These are phyloP conservation scores for Hymenoscyphus infarciens DNA, from an alignment of 2,329 filamentous ascomycete species.

Conservation along the genomic window DNA sequence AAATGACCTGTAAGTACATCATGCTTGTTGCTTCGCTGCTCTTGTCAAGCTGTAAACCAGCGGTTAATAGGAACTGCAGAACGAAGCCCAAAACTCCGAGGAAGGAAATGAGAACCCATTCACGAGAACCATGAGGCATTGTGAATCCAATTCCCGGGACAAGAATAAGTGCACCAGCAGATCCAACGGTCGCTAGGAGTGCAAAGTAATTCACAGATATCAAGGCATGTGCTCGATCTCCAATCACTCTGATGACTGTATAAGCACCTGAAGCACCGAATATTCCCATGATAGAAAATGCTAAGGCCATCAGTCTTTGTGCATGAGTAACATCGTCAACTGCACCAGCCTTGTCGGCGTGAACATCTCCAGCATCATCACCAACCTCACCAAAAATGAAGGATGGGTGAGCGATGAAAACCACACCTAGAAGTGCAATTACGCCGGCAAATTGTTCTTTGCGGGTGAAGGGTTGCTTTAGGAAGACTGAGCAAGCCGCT, in stretches of 20 bases:
- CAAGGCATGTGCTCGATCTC: constrained; percentile 75
- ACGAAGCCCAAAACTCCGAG: constrained; percentile 73
- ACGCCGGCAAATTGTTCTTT: constrained; percentile 73
- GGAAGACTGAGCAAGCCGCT: constrained; percentile 71
- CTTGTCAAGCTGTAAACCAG: constrained; percentile 54
- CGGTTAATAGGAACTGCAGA: constrained; percentile 83
- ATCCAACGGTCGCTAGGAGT: constrained; percentile 64
- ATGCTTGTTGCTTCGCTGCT: constrained; percentile 50
- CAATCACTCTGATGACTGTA: constrained; percentile 74
- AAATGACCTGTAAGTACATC: constrained; percentile 68
- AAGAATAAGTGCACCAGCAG: constrained; percentile 45
- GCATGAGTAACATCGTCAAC: constrained; percentile 24
- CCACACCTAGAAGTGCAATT: constrained; percentile 72
- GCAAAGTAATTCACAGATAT: constrained; percentile 85
- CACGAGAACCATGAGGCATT: constrained; percentile 39
- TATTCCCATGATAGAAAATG: constrained; percentile 71
- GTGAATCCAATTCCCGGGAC: constrained; percentile 46
- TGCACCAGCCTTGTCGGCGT: constrained; percentile 9
- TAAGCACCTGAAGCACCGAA: constrained; percentile 72
- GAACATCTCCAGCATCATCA: constrained; percentile 17
- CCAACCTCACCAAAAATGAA: constrained; percentile 25
- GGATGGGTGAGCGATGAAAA: constrained; percentile 70
- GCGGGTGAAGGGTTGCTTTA: constrained; percentile 71
- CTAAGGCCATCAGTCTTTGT: constrained; percentile 57
- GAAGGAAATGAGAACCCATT: constrained; percentile 64